Evolutionary conservation across 257 asterid genomes (phyloP), one percentile per base, ranked within the genome.

Genomic region (Leonotis leonurus): DNA sequence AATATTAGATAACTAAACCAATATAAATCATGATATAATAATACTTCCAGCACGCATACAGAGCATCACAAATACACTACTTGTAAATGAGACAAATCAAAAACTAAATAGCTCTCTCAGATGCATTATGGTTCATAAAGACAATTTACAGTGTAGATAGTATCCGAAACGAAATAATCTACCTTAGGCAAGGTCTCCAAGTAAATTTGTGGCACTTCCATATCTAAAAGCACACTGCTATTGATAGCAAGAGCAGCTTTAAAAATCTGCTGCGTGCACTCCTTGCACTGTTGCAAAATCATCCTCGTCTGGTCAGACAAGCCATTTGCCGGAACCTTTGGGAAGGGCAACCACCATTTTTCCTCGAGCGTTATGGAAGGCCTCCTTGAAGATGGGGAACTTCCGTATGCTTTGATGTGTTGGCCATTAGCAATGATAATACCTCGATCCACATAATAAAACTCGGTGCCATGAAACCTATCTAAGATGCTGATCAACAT

Each of bases 331-430:
- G 99, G 99, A 62, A 92, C 95, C 73, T 79, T 86, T 2, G 97
- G 99, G 69, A 85, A 85, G 0, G 99, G 97, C 65, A 92, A 46
- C 97, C 97, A 89, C 95, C 96, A 89, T 53, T 92, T 89, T 59
- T 89, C 97, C 74, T 92, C 91, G 9, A 77, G 88, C 48, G 82
- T 73, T 30, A 73, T 14, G 10, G 93, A 92, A 72, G 85, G 83
- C 68, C 93, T 78, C 11, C 69, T 67, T 0, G 78, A 67, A 21
- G 85, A 76, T 1, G 81, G 79, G 2, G 83, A 73, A 35, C 70
- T 51, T 27, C 73, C 68, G 60, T 50, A 68, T n/a, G 83, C 73
- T 68, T 74, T 83, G 21, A 68, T 24, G 37, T 60, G 73, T 30
- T 83, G 87, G 24, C 78, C 87, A 25, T 82, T 79, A 37, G 85